A percentile compares a stretch with the other conserved stretches of the same genome.
Conservation (phyloP, 371 early-diverging fungal genomes). For the Mucor sp. region DNA sequence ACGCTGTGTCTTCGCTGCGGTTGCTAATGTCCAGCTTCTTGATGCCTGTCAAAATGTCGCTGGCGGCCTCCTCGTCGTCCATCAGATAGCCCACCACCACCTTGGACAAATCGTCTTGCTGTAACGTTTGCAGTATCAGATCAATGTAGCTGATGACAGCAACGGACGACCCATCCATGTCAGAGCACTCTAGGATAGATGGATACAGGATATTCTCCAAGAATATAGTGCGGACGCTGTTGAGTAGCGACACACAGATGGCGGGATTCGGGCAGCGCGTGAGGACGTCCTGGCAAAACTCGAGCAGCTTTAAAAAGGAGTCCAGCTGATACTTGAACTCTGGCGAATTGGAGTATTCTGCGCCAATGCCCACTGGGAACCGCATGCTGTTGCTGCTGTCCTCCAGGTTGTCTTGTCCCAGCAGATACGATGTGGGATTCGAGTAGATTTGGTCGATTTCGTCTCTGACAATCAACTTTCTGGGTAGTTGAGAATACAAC, state of each 20-base stretch:
- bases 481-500: slow-evolving; percentile 90
- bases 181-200: slow-evolving; percentile 84
- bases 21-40: neutral
- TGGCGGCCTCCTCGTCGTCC: slow-evolving; percentile 51
- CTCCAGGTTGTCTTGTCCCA: slow-evolving; percentile 39
- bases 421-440: slow-evolving; percentile 44
- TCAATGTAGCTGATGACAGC: slow-evolving; percentile 90
- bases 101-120: slow-evolving; percentile 75
- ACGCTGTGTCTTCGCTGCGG: neutral
- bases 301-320: slow-evolving; percentile 76
- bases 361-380: slow-evolving; percentile 26
- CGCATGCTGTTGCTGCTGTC: neutral
- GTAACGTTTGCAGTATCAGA: slow-evolving; percentile 72
- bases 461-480: slow-evolving; percentile 66
- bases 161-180: slow-evolving; percentile 90
- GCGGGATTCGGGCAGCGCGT: slow-evolving; percentile 74
- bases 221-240: slow-evolving; percentile 75
- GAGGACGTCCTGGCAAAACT: slow-evolving; percentile 86
- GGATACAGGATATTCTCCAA: slow-evolving; percentile 88
- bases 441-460: slow-evolving; percentile 29
- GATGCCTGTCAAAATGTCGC: neutral
- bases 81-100: slow-evolving; percentile 78
- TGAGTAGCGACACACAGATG: slow-evolving; percentile 66
- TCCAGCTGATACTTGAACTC: slow-evolving; percentile 79
- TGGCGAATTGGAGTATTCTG: slow-evolving; percentile 55